Conservation (phyloP, 805 yeast genomes). For the Wickerhamiella spandovensis region DNA sequence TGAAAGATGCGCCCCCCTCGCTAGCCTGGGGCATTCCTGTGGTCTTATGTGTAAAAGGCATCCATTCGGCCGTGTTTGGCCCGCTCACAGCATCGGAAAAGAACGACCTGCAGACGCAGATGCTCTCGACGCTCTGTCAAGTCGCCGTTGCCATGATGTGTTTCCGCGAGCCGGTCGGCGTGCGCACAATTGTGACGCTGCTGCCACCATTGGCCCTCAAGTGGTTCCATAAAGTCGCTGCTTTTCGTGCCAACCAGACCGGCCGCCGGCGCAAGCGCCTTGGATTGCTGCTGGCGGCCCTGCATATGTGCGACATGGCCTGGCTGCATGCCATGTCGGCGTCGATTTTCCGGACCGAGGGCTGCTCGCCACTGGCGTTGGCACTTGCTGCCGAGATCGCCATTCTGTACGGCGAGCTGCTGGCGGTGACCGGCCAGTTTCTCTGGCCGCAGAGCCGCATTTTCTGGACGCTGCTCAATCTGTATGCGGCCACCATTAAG, state of each 20-base stretch:
- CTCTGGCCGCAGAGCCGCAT: conserved; percentile 1
- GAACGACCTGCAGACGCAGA: conserved; percentile 2
- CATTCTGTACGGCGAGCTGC: conserved; percentile 8
- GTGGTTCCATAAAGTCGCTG: conserved; percentile 6
- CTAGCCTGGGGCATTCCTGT: not conserved
- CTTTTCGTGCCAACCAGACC: not conserved
- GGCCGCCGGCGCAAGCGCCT: not conserved
- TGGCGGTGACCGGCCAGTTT: conserved; percentile 3
- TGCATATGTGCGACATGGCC: conserved; percentile 7
- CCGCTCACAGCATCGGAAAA: conserved; percentile 6
- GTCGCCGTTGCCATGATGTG: conserved; percentile 9
- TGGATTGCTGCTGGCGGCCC: conserved; percentile 1
- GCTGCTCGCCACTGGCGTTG: conserved; percentile 5
- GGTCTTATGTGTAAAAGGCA: not conserved
- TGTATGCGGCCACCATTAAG: conserved; percentile 2
- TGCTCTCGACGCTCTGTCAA: conserved; percentile 6
- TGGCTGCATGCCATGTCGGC: conserved; percentile 9
- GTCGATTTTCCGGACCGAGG: conserved; percentile 1
- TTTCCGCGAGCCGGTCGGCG: conserved; percentile 9
- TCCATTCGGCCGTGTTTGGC: conserved; percentile 3
- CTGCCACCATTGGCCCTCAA: conserved; percentile 5
- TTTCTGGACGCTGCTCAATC: not conserved
- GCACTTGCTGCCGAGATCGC: conserved; percentile 9
- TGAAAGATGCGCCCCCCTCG: not conserved
- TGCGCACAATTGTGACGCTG: conserved; percentile 4